These are phyloP conservation scores for Coemansia sp. DNA, from an alignment of 192 early-diverging fungal species.

Conservation along the genomic window DNA sequence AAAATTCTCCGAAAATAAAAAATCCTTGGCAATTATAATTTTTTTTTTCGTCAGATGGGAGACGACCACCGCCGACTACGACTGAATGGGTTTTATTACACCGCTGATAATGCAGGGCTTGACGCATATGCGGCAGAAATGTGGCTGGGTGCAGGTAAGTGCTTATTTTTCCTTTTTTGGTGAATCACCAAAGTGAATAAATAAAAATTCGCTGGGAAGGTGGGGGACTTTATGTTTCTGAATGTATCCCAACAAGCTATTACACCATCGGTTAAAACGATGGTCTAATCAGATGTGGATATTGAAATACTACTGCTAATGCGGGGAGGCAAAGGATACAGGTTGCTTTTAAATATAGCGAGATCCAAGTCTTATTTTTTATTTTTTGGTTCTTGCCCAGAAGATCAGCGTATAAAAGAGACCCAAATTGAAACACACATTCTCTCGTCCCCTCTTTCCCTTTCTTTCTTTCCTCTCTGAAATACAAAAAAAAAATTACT, in stretches of 20 bases:
- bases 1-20: no score
- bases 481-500: no score
- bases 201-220: no score
- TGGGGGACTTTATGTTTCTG: not conserved
- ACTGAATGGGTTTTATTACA: slow-evolving; percentile 9
- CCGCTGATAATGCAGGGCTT: not conserved
- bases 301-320: not conserved
- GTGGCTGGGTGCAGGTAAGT: slow-evolving; percentile 2
- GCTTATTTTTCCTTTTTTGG: no score
- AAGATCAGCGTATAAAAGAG: no score
- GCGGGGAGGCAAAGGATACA: not conserved
- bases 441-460: no score
- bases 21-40: no score
- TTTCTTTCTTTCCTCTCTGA: no score
- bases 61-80: not conserved
- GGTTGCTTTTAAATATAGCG: not conserved
- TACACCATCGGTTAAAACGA: not conserved
- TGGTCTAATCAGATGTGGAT: slow-evolving; percentile 2
- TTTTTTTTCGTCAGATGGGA: no score
- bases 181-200: not conserved
- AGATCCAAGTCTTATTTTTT: not conserved
- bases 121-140: not conserved
- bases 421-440: no score
- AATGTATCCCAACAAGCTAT: not conserved
- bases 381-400: no score